phyloP scores from a whole-genome alignment of 2,329 filamentous ascomycete genomes.

The Alternaria viburni region DNA sequence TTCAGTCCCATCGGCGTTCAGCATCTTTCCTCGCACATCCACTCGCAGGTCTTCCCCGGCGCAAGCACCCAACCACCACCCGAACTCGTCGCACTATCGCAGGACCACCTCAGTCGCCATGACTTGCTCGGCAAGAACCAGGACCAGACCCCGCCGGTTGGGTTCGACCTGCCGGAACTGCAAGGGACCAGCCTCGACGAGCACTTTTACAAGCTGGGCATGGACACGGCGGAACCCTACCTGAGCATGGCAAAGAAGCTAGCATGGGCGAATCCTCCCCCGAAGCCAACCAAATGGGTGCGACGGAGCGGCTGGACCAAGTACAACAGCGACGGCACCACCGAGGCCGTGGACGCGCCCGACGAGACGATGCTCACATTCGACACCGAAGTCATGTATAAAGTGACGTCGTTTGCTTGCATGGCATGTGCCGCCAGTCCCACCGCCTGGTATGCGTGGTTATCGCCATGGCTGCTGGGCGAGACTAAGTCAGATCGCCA shows the following conservation, averaged over 20 bases:
- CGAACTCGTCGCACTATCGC: constrained; percentile 79
- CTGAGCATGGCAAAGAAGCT: constrained; percentile 77
- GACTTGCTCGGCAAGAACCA: constrained; percentile 90
- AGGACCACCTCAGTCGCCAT: constrained; percentile 82
- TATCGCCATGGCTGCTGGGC: constrained; percentile 91
- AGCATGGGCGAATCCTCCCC: constrained; percentile 64
- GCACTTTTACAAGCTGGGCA: constrained; percentile 88
- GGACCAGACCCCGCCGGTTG: constrained; percentile 74
- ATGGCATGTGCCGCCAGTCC: constrained; percentile 95
- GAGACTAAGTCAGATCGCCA: constrained; percentile 80
- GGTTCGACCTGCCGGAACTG: constrained; percentile 81
- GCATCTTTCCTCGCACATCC: constrained; percentile 84
- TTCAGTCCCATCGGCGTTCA: constrained; percentile 95
- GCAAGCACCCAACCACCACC: constrained; percentile 62
- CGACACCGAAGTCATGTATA: constrained; percentile 97
- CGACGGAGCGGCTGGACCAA: constrained; percentile 90
- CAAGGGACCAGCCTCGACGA: constrained; percentile 86
- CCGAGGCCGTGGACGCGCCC: constrained; percentile 76
- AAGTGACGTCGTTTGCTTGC: constrained; percentile 87
- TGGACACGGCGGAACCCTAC: constrained; percentile 86
- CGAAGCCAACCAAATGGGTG: constrained; percentile 74
- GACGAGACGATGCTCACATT: constrained; percentile 86
- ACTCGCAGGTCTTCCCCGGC: constrained; percentile 79
- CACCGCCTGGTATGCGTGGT: constrained; percentile 94
- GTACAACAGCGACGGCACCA: constrained; percentile 76